phyloP scores from a whole-genome alignment of 371 early-diverging fungal genomes.

The Mucor racemosus region DNA sequence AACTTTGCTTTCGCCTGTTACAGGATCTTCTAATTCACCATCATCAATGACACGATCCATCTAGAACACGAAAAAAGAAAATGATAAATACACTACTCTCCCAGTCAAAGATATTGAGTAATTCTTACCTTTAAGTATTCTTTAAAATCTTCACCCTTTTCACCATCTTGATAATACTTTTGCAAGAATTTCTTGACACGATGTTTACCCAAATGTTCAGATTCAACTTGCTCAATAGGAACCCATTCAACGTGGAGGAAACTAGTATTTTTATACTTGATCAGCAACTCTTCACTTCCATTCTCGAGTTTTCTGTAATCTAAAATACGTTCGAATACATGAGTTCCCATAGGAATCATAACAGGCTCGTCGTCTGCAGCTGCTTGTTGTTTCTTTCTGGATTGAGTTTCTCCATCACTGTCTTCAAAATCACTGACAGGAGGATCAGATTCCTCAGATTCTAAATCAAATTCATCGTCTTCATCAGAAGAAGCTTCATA shows the following conservation, averaged over 20 bases:
- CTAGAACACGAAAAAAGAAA: conserved; percentile 22
- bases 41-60: conserved; percentile 89
- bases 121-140: conserved; percentile 49
- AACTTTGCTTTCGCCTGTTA: conserved; percentile 59
- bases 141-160: conserved; percentile 60
- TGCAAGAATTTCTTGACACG: conserved; percentile 81
- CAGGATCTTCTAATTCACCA: conserved; percentile 69
- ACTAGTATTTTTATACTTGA: conserved; percentile 79
- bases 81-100: background rate
- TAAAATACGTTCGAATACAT: conserved; percentile 72
- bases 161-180: conserved; percentile 62
- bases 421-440: conserved; percentile 41
- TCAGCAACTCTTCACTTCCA: conserved; percentile 52
- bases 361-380: conserved; percentile 57
- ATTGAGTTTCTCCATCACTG: conserved; percentile 25
- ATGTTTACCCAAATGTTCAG: conserved; percentile 75
- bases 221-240: conserved; percentile 63
- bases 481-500: conserved; percentile 54
- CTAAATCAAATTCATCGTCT: conserved; percentile 41
- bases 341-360: conserved; percentile 75
- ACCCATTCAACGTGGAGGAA: conserved; percentile 91
- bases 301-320: conserved; percentile 57
- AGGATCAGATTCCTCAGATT: conserved; percentile 32
- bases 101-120: background rate
- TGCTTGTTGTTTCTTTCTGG: conserved; percentile 19